A percentile compares a stretch with the other conserved stretches of the same genome.
Conservation (phyloP, 2,329 filamentous ascomycete genomes). For the Ascocoryne sarcoides region DNA sequence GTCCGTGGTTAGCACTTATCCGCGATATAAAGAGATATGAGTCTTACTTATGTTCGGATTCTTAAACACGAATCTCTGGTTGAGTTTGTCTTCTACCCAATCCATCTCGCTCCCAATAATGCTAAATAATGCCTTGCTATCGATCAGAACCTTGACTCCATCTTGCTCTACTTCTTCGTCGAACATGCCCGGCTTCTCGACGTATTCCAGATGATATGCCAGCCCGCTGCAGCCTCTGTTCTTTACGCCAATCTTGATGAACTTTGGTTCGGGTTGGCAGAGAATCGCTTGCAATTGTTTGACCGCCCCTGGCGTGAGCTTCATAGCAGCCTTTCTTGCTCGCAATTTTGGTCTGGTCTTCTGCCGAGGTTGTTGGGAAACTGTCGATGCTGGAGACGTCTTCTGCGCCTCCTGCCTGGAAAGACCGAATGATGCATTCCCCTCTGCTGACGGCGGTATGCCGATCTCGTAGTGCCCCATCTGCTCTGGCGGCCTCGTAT, state of each 20-base stretch:
- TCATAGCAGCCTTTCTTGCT: constrained; percentile 85
- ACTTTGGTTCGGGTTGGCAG: constrained; percentile 78
- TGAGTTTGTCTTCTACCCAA: constrained; percentile 93
- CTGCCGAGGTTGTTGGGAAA: constrained; percentile 27
- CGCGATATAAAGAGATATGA: background rate
- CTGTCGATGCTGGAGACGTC: constrained; percentile 40
- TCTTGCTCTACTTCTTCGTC: constrained; percentile 94
- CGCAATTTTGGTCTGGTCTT: constrained; percentile 60
- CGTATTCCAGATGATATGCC: constrained; percentile 89
- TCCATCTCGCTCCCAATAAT: constrained; percentile 99
- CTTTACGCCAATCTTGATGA: constrained; percentile 89
- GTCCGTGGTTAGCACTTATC: constrained; percentile 24
- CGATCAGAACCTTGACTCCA: constrained; percentile 89
- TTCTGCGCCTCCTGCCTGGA: constrained; percentile 61
- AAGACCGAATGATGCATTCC: constrained; percentile 36
- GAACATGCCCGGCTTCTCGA: constrained; percentile 79
- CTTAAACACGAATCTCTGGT: constrained; percentile 82
- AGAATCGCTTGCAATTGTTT: constrained; percentile 69
- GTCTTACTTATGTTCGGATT: constrained; percentile 97
- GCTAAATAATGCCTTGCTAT: constrained; percentile 94
- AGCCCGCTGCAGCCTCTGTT: constrained; percentile 91
- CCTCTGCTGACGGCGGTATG: constrained; percentile 13
- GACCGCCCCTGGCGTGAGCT: constrained; percentile 71
- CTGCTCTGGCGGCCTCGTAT: constrained; percentile 37
- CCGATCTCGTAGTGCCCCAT: constrained; percentile 26